Evolutionary conservation across 371 early-diverging fungal genomes (phyloP).

Genomic region (Parasitella parasitica): DNA sequence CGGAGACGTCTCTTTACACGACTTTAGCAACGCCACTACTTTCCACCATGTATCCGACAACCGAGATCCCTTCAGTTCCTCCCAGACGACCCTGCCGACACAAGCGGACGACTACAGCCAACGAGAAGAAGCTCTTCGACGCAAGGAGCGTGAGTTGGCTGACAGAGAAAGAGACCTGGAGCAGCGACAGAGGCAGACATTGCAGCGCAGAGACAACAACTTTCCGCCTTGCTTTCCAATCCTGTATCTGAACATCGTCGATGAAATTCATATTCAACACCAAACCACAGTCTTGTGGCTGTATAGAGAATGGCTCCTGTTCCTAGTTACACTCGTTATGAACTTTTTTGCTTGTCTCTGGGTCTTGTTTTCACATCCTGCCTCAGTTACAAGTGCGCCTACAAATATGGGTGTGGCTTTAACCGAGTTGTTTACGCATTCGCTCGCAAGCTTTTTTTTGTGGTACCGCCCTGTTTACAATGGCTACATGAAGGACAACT

Average conservation of each 20-base stretch:
- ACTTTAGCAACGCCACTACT: conserved; percentile 34
- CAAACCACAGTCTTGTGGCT: conserved; percentile 65
- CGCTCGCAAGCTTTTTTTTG: conserved; percentile 75
- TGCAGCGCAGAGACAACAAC: conserved; percentile 67
- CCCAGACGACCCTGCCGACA: not conserved
- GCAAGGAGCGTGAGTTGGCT: conserved; percentile 66
- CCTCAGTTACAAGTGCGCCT: conserved; percentile 66
- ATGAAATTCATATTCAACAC: conserved; percentile 72
- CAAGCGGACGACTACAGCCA: conserved; percentile 18
- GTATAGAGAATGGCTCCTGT: conserved; percentile 78
- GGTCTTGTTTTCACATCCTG: conserved; percentile 67
- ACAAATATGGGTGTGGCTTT: conserved; percentile 78
- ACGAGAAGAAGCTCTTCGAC: conserved; percentile 63
- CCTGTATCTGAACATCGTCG: conserved; percentile 76
- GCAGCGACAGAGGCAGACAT: conserved; percentile 26
- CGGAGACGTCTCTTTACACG: conserved; percentile 19
- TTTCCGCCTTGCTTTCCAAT: conserved; percentile 85
- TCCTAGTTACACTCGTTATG: conserved; percentile 68
- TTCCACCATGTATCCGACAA: conserved; percentile 39
- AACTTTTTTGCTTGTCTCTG: conserved; percentile 80
- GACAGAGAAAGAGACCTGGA: conserved; percentile 65
- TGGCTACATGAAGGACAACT: conserved; percentile 86
- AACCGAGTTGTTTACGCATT: conserved; percentile 77
- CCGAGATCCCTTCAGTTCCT: conserved; percentile 32
- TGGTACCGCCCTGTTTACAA: conserved; percentile 92